A percentile compares a stretch with the other conserved stretches of the same genome.
phyloP scores from a whole-genome alignment of 805 yeast species.

The Myxozyma lipomycoides region DNA sequence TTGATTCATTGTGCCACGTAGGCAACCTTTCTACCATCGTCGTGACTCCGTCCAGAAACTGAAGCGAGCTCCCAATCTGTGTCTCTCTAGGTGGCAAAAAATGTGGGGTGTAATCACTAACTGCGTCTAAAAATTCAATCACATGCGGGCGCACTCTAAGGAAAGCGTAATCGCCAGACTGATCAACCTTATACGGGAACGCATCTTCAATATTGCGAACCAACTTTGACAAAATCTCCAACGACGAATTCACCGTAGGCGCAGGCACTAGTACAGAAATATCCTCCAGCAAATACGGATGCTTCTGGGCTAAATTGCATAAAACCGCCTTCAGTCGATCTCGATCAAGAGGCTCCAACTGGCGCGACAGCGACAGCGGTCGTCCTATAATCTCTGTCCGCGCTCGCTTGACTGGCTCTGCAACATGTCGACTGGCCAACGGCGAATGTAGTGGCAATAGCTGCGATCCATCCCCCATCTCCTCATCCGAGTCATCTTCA shows the following conservation, averaged over 20 bases:
- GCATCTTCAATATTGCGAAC: constrained; percentile 43
- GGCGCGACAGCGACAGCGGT: constrained; percentile 56
- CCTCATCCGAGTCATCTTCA: constrained; percentile 26
- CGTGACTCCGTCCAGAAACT: constrained; percentile 61
- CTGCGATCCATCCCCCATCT: constrained; percentile 16
- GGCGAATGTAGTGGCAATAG: constrained; percentile 15
- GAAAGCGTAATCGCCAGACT: constrained; percentile 69
- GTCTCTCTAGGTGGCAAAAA: constrained; percentile 68
- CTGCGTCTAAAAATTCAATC: constrained; percentile 63
- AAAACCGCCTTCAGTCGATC: constrained; percentile 52
- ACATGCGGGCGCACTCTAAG: constrained; percentile 64
- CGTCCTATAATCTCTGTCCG: constrained; percentile 43
- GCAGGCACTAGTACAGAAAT: constrained; percentile 52
- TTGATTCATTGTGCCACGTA: constrained; percentile 49
- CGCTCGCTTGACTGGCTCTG: constrained; percentile 13
- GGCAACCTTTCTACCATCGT: constrained; percentile 61
- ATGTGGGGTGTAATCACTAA: constrained; percentile 69
- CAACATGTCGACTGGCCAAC: constrained; percentile 1
- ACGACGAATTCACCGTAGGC: constrained; percentile 52
- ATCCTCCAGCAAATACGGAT: constrained; percentile 59
- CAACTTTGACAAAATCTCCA: constrained; percentile 48
- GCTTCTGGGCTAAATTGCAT: constrained; percentile 49
- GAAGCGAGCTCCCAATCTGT: constrained; percentile 51
- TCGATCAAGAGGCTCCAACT: constrained; percentile 65
- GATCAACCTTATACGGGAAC: constrained; percentile 74